A percentile compares a stretch with the other conserved stretches of the same genome.
phyloP scores from a whole-genome alignment of 495 filamentous ascomycete genomes.

The Jackrogersella multiformis region DNA sequence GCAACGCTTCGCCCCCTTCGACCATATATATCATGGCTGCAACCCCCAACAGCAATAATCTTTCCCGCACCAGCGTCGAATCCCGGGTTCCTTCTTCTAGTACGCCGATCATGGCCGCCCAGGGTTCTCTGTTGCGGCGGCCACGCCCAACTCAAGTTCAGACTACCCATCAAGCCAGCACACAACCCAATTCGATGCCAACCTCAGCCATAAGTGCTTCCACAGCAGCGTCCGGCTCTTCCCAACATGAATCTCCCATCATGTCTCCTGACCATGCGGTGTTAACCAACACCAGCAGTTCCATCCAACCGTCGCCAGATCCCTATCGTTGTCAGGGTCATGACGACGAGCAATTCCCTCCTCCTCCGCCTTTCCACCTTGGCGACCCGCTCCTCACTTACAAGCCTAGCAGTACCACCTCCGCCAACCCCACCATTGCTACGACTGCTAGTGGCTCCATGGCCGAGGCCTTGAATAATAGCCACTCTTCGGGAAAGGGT shows the following conservation, averaged over 20 bases:
- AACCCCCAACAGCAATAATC: constrained; percentile 43
- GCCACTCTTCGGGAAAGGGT: constrained; percentile 43
- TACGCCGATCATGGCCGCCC: constrained; percentile 42
- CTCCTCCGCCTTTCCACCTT: constrained; percentile 50
- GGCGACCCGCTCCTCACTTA: constrained; percentile 55
- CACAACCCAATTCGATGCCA: constrained; percentile 48
- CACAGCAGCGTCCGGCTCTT: constrained; percentile 53
- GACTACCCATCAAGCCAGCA: constrained; percentile 47
- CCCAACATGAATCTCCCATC: constrained; percentile 54
- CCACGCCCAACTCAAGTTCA: constrained; percentile 54
- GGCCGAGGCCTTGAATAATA: constrained; percentile 48
- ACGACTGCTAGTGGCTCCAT: constrained; percentile 49
- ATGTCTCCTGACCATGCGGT: constrained; percentile 51
- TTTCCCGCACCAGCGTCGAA: constrained; percentile 41
- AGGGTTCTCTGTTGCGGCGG: constrained; percentile 44
- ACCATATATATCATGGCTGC: constrained; percentile 50
- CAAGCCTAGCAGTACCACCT: constrained; percentile 52
- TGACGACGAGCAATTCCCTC: constrained; percentile 44
- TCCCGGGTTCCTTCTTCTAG: constrained; percentile 40
- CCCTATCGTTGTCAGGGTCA: constrained; percentile 38
- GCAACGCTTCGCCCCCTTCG: constrained; percentile 37
- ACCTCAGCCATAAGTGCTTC: constrained; percentile 56
- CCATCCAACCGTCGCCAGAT: constrained; percentile 56
- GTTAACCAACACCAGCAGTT: constrained; percentile 52
- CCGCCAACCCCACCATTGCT: constrained; percentile 45